These are phyloP conservation scores for Austroboletus festivus DNA, from an alignment of 768 basidiomycete genomes.

Conservation along the genomic window DNA sequence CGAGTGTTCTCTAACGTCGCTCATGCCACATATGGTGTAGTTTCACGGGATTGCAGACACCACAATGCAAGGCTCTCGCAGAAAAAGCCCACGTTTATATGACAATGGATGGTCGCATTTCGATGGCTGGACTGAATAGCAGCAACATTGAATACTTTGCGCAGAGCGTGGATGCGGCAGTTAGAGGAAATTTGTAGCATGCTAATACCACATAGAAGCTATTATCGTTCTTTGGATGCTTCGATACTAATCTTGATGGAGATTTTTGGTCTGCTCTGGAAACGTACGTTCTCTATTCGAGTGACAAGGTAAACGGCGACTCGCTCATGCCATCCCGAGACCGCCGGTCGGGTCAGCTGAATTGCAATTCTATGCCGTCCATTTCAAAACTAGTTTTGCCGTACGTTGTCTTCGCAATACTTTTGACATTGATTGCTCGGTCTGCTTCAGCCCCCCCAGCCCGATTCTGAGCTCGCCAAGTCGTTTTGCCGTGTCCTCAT, in stretches of 20 bases:
- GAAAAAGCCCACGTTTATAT: constrained; percentile 91
- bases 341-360: background rate
- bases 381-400: constrained; percentile 5
- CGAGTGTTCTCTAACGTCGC: background rate
- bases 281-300: constrained; percentile 12
- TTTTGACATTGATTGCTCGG: background rate
- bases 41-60: constrained; percentile 80
- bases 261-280: constrained; percentile 13
- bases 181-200: constrained; percentile 67
- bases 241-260: constrained; percentile 24
- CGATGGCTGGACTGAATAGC: constrained; percentile 88
- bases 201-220: constrained; percentile 25
- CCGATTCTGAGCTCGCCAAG: constrained; percentile 4
- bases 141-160: constrained; percentile 89
- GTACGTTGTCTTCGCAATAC: constrained; percentile 13
- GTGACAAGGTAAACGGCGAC: constrained; percentile 13
- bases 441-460: background rate
- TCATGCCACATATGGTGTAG: constrained; percentile 34
- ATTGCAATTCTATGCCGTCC: constrained; percentile 22
- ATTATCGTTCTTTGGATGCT: constrained; percentile 18
- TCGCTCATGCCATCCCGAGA: background rate
- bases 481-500: background rate
- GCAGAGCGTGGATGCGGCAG: constrained; percentile 77
- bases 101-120: constrained; percentile 91
- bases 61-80: constrained; percentile 79